phyloP scores from a whole-genome alignment of 2,329 filamentous ascomycete species.

The Diplodia mutila region DNA sequence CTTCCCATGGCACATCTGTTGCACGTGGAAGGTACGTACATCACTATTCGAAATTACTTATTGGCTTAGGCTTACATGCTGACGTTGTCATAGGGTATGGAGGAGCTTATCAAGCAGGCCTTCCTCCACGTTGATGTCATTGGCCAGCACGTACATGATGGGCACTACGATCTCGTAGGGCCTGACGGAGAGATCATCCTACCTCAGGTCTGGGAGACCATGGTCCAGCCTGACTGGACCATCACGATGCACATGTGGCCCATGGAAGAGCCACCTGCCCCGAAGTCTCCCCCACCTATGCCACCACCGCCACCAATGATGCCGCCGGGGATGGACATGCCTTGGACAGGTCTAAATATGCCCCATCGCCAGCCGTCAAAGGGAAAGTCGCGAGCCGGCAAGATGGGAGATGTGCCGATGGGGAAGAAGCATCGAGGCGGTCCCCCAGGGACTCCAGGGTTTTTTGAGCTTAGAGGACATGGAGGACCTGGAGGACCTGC shows the following conservation, averaged over 20 bases:
- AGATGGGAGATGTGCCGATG: conserved; percentile 23
- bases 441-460: conserved; percentile 23
- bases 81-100: conserved; percentile 47
- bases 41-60: neutral
- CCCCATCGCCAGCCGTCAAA: conserved; percentile 15
- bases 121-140: conserved; percentile 53
- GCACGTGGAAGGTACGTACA: conserved; percentile 75
- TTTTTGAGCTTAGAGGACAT: neutral
- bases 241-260: conserved; percentile 57
- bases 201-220: conserved; percentile 53
- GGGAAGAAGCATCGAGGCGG: conserved; percentile 23
- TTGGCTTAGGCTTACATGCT: neutral
- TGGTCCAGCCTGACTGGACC: conserved; percentile 53
- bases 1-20: conserved; percentile 85
- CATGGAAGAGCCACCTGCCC: conserved; percentile 41
- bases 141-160: conserved; percentile 50
- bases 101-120: conserved; percentile 54
- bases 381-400: conserved; percentile 7
- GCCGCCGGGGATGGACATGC: neutral
- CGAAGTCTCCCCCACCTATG: conserved; percentile 1
- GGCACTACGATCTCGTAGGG: conserved; percentile 53
- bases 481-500: conserved; percentile 1
- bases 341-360: conserved; percentile 20
- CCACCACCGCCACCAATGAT: neutral
- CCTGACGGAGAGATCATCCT: conserved; percentile 55